Evolutionary conservation across 1,139 yeast species (phyloP).

Genomic region (Magnusiomyces sp.): DNA sequence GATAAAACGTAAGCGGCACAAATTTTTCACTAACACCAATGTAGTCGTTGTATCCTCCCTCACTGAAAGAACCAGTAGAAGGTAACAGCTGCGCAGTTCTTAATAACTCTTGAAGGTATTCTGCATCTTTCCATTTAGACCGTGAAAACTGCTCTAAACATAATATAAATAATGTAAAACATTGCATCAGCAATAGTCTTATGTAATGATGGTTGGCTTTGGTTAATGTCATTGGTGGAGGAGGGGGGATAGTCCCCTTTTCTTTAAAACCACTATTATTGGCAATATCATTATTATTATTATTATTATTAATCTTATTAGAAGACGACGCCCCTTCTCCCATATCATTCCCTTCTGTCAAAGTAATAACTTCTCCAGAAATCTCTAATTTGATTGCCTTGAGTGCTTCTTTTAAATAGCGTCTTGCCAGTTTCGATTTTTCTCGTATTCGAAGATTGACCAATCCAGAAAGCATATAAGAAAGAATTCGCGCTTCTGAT

Average conservation of each 20-base stretch:
- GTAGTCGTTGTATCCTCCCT: too few relatives aligned
- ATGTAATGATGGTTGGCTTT: constrained; percentile 7
- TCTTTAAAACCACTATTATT: too few relatives aligned
- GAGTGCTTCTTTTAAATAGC: constrained; percentile 5
- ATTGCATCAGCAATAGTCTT: constrained; percentile 9
- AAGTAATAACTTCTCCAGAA: constrained; percentile 4
- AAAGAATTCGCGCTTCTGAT: constrained; percentile 8
- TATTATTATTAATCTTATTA: too few relatives aligned
- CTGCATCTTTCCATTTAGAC: constrained; percentile 11
- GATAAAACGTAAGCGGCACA: constrained; percentile 13
- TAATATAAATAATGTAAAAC: constrained; percentile 10
- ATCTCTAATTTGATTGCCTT: constrained; percentile 8
- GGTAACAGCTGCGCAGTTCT: constrained; percentile 11
- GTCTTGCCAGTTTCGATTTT: constrained; percentile 8
- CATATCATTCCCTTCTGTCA: too few relatives aligned
- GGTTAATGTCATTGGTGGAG: constrained; percentile 9
- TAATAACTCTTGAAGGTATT: constrained; percentile 10
- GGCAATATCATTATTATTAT: not conserved
- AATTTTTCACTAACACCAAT: constrained; percentile 6
- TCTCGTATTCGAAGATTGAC: constrained; percentile 4
- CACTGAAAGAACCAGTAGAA: too few relatives aligned
- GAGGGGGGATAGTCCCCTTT: not conserved
- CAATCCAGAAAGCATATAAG: constrained; percentile 9
- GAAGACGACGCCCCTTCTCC: too few relatives aligned
- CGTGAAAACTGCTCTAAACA: constrained; percentile 11